Percentiles rank a stretch among this genome's conserved stretches.
phyloP scores from a whole-genome alignment of 2,329 filamentous ascomycete genomes.

The Hypoxylon sp. region DNA sequence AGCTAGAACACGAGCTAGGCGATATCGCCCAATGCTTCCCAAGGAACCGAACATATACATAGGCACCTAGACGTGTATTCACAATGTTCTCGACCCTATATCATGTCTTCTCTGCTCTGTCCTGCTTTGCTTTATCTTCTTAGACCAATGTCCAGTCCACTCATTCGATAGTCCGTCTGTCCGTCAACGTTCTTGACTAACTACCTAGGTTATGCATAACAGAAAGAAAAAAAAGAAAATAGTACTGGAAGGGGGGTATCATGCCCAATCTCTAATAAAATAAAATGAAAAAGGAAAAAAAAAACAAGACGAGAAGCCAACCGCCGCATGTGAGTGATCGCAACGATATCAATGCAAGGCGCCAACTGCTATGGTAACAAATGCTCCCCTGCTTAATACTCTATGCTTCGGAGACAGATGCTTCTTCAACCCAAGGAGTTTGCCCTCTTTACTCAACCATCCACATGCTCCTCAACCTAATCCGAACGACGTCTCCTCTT shows the following conservation, averaged over 20 bases:
- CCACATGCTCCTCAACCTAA: slow-evolving; percentile 36
- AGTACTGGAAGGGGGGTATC: slow-evolving; percentile 37
- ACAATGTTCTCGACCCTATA: no score
- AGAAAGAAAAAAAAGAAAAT: background rate
- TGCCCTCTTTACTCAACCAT: background rate
- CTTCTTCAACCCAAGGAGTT: background rate
- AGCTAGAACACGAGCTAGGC: background rate
- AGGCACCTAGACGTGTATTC: background rate
- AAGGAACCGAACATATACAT: background rate
- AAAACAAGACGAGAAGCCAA: slow-evolving; percentile 11
- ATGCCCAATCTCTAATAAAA: slow-evolving; percentile 35
- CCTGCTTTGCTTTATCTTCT: background rate
- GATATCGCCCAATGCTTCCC: background rate
- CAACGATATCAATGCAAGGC: slow-evolving; percentile 22
- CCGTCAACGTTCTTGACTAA: background rate
- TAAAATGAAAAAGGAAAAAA: background rate
- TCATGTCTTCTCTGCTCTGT: background rate
- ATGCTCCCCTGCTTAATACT: slow-evolving; percentile 14
- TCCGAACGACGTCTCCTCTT: slow-evolving; percentile 48
- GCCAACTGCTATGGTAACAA: slow-evolving; percentile 13
- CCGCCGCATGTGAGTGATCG: background rate
- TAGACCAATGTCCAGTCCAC: background rate
- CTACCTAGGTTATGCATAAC: background rate
- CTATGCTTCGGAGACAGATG: slow-evolving; percentile 4
- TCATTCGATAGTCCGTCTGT: background rate